Base-by-base conservation (phyloP, 768 basidiomycete species). In the Plicaturopsis crispa region DNA sequence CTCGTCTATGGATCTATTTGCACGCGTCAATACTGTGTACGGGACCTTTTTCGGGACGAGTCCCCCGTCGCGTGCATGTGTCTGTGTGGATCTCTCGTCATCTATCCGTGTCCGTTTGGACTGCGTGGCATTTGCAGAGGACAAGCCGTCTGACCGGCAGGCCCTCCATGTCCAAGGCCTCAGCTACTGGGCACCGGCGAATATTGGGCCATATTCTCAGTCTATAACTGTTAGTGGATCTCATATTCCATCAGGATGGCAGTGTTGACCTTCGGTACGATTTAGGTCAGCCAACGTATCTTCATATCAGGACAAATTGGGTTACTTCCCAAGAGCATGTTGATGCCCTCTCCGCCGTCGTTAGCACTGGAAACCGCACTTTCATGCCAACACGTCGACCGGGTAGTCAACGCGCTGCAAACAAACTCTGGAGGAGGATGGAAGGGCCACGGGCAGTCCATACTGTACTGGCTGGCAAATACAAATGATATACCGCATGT, bases 141-240 rank as follows among this genome's bases (percentile, higher is more conserved):
- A 40, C 14, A 34, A 52, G 5, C 35, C 51, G 4, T 20, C 46
- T 12, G 70, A 77, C 39, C 66, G 93, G 31, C 75, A 75, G 39
- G 82, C 88, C 0, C 67, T 98, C 32, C 96, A 99, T 53, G 96
- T 99, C 2, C 96, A 98, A 59, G 74, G 92, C 6, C 53, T 97
- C 45, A 97, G 94, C 58, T 97, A 98, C 53, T 99, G 96, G 96
- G 96, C 93, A 19, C 92, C 96, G 10, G 96, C 96, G 7, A 99
- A 98, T 56, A 98, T 99, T 39, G 96, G 96, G 0, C 96, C 96
- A 4, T 99, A 99, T 59, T 96, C 91, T 4, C 96, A 99, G 61
- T 85, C 90, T 2, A 75, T 97, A 46, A 67, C 70, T 36, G 94
- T 93, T 38, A 49, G 78, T 62, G 34, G 38, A 31, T 35, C 46